These are phyloP conservation scores for Zopfia rhizophila DNA, from an alignment of 2,329 filamentous ascomycete genomes.

Conservation along the genomic window DNA sequence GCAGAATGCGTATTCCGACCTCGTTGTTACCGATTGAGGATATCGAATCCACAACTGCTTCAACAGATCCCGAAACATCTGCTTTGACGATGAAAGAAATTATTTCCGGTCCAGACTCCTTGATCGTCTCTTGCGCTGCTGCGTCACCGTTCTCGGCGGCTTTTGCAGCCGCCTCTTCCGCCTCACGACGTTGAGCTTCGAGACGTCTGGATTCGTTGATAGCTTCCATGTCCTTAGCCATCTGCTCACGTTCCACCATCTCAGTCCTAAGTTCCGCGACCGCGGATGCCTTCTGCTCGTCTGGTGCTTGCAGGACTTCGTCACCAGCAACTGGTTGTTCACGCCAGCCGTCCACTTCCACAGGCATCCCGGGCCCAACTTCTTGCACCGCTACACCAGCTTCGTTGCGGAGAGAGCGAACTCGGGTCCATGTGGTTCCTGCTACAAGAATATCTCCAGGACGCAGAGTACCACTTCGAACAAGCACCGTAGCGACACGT, in stretches of 20 bases:
- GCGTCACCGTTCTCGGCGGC: conserved; percentile 33
- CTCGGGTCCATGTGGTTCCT: conserved; percentile 85
- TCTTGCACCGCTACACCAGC: conserved; percentile 76
- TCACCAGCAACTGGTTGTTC: conserved; percentile 88
- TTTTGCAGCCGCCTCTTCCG: conserved; percentile 60
- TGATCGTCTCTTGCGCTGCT: conserved; percentile 54
- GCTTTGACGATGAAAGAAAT: conserved; percentile 90
- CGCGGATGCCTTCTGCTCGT: conserved; percentile 80
- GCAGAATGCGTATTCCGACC: conserved; percentile 79
- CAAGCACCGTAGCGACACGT: conserved; percentile 86
- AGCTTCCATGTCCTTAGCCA: conserved; percentile 76
- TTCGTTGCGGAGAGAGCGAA: conserved; percentile 88
- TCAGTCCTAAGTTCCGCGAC: conserved; percentile 82
- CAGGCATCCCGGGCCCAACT: conserved; percentile 86
- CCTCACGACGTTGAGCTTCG: conserved; percentile 70
- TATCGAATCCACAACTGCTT: conserved; percentile 84
- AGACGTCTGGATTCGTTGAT: conserved; percentile 74
- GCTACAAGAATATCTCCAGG: conserved; percentile 86
- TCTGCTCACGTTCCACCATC: conserved; percentile 72
- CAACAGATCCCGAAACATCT: conserved; percentile 92
- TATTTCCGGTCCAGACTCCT: conserved; percentile 61
- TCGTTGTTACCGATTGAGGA: conserved; percentile 85
- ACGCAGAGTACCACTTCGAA: conserved; percentile 86
- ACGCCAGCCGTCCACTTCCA: conserved; percentile 95
- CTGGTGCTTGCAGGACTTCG: conserved; percentile 82